A percentile compares a stretch with the other conserved stretches of the same genome.
These are phyloP conservation scores for Fusarium albidum DNA, from an alignment of 2,329 filamentous ascomycete species.

Conservation along the genomic window DNA sequence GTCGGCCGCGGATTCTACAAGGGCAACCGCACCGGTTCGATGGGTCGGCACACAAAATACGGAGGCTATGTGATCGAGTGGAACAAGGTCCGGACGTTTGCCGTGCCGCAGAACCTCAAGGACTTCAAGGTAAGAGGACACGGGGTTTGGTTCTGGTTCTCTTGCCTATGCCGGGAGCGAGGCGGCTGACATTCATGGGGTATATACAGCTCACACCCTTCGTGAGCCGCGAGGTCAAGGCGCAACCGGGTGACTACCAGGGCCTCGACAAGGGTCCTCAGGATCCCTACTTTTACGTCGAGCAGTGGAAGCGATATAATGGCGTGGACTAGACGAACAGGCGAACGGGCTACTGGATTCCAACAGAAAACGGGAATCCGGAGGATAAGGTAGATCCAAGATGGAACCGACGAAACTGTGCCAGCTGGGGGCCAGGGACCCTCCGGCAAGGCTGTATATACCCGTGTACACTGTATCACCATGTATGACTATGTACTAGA, in stretches of 20 bases:
- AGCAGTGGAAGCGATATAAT: conserved; percentile 74
- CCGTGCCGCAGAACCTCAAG: conserved; percentile 74
- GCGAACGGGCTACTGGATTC: background rate
- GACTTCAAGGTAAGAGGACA: conserved; percentile 72
- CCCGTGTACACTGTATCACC: conserved; percentile 41
- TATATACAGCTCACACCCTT: conserved; percentile 77
- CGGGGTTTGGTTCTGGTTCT: too few relatives aligned
- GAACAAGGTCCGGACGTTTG: conserved; percentile 89
- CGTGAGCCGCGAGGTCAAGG: conserved; percentile 68
- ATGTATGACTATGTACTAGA: conserved; percentile 42
- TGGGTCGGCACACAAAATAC: conserved; percentile 84
- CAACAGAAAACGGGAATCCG: background rate
- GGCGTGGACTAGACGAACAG: conserved; percentile 59
- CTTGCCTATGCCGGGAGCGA: background rate
- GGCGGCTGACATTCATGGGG: conserved; percentile 24
- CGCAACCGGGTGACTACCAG: conserved; percentile 62
- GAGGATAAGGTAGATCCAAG: conserved; percentile 5
- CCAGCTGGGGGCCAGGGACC: conserved; percentile 22
- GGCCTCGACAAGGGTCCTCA: conserved; percentile 62
- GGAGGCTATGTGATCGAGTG: conserved; percentile 88
- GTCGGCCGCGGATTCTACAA: conserved; percentile 97
- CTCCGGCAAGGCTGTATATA: conserved; percentile 42
- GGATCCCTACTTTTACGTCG: conserved; percentile 68
- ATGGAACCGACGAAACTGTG: conserved; percentile 6
- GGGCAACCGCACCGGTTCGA: conserved; percentile 86